These are phyloP conservation scores for Epichloe aotearoae DNA, from an alignment of 2,329 filamentous ascomycete species.

Conservation along the genomic window DNA sequence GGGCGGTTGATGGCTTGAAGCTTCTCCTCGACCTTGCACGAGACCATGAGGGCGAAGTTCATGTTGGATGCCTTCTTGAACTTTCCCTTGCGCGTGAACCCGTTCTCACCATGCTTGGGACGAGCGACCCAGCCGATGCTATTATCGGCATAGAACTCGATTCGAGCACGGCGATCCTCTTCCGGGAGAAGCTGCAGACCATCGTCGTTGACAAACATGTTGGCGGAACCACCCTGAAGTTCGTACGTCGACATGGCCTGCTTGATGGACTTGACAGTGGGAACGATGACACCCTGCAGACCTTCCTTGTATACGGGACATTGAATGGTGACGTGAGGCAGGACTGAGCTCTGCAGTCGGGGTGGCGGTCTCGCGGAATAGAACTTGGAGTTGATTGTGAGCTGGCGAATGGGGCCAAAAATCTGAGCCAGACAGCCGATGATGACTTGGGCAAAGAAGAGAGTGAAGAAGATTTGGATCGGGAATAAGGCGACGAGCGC, in stretches of 20 bases:
- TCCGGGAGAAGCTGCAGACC: conserved; percentile 55
- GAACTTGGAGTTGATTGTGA: conserved; percentile 66
- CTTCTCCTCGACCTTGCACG: conserved; percentile 58
- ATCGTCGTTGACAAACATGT: conserved; percentile 66
- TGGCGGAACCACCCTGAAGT: conserved; percentile 63
- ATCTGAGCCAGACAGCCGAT: conserved; percentile 63
- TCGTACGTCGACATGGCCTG: conserved; percentile 66
- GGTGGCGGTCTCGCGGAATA: conserved; percentile 62
- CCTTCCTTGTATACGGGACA: conserved; percentile 85
- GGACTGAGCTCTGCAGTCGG: conserved; percentile 38
- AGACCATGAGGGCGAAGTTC: conserved; percentile 57
- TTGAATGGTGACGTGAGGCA: conserved; percentile 71
- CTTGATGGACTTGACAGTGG: conserved; percentile 67
- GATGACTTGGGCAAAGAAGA: conserved; percentile 71
- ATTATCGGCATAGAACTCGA: conserved; percentile 56
- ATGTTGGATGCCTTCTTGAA: conserved; percentile 63
- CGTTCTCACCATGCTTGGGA: conserved; percentile 48
- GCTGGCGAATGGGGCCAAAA: conserved; percentile 60
- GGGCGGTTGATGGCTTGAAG: conserved; percentile 42
- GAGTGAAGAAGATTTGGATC: conserved; percentile 65
- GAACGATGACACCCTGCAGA: conserved; percentile 58
- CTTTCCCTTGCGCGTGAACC: conserved; percentile 50
- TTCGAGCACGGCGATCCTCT: conserved; percentile 47
- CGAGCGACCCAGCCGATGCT: conserved; percentile 58
- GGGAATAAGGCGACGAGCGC: conserved; percentile 54